Evolutionary conservation across 805 yeast species (phyloP), one percentile per base, ranked within the genome.

Genomic region (Zygotorulaspora chibaensis): DNA sequence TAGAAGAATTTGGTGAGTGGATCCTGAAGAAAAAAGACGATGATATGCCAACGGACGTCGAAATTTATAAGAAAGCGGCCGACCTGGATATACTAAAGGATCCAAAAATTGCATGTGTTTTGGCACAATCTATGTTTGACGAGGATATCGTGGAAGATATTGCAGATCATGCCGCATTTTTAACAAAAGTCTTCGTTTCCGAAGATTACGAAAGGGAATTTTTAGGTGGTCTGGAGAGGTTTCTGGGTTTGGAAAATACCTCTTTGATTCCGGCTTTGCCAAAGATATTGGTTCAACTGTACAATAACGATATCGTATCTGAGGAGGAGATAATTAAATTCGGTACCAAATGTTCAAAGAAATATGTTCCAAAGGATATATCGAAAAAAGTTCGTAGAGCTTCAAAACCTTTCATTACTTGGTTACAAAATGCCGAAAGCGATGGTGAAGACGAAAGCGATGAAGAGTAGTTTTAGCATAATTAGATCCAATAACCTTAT

Each of bases 311-410:
- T 56, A 70, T 93, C 48, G 72, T 87, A 40, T 79, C 87, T 40
- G 99, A 93, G 71, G 96, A 86, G 47, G 85, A 79, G 35, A 77
- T 88, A 41, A 66, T 76, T 57, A 77, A 78, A 39, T 93, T 96
- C 88, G 97, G 96, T 61, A 78, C 91, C 42, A 66, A 89, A 81
- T 69, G 90, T 40, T 85, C 96, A 43, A 89, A 89, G 75, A 90
- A 89, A 69, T 93, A 83, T 61, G 96, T 93, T 50, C 86, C 95
- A 51, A 93, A 91, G 73, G 95, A 88, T 38, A 76, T 81, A 28
- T 84, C 95, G 43, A 91, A 91, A 74, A 91, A 87, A 77, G 96
- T 90, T 42, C 86, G 96, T 70, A 87, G 83, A 70, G 93, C 96
- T 38, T 97, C 97, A 50, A 90, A 89, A 71, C 96, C 98, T 26